Evolutionary conservation across 495 filamentous ascomycete genomes (phyloP).

Genomic region (Aspergillus baeticus): DNA sequence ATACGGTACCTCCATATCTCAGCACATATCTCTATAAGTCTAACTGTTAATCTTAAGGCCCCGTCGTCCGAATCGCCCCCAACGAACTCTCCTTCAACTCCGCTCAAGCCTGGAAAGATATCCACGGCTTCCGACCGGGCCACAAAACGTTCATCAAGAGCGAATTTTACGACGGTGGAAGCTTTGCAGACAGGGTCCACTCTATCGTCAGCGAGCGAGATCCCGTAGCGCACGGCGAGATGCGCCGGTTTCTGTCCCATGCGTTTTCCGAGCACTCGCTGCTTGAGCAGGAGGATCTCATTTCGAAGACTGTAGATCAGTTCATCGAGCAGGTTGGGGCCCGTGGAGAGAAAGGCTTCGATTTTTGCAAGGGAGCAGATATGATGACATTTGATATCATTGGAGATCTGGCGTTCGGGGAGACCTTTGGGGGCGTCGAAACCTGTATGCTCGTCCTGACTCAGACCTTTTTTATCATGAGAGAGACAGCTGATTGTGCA

Average conservation of each 20-base stretch:
- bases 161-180: no score
- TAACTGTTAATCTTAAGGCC: no score
- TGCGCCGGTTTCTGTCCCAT: constrained; percentile 4
- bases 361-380: background rate
- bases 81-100: constrained; percentile 1
- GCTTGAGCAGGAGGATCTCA: background rate
- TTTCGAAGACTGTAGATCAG: background rate
- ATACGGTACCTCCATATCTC: no score
- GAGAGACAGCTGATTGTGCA: no score
- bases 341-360: constrained; percentile 17
- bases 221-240: background rate
- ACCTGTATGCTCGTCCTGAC: no score
- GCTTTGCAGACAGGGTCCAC: no score
- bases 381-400: background rate
- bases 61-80: background rate
- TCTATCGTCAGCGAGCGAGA: no score
- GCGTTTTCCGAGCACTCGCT: background rate
- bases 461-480: no score
- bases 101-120: background rate
- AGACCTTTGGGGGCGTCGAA: background rate
- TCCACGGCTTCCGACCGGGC: background rate
- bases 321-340: constrained; percentile 15
- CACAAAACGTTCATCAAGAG: no score
- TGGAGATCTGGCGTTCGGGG: background rate
- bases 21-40: no score